phyloP scores from a whole-genome alignment of 345 rosid species.

The Eucalyptus pumila region DNA sequence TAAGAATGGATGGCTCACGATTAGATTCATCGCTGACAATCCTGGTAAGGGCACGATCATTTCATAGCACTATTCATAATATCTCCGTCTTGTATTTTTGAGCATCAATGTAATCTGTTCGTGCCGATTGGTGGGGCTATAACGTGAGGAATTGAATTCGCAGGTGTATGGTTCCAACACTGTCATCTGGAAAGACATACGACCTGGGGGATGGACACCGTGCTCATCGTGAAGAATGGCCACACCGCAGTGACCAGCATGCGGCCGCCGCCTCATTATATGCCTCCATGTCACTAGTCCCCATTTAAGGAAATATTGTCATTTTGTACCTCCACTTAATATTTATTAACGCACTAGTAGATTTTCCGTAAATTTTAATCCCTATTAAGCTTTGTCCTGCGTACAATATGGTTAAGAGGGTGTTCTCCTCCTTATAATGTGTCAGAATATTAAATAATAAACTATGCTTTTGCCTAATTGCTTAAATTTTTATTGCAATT shows the following conservation, averaged over 20 bases:
- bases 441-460: too few species aligned
- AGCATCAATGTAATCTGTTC: neutral
- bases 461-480: too few species aligned
- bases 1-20: conserved; percentile 12
- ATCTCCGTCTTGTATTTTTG: neutral
- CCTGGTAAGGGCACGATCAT: conserved; percentile 5
- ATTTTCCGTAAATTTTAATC: neutral
- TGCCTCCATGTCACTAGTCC: neutral
- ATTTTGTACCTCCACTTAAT: neutral
- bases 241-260: neutral
- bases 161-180: neutral
- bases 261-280: neutral
- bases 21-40: conserved; percentile 14
- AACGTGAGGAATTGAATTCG: neutral
- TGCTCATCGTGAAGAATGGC: neutral
- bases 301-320: neutral
- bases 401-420: neutral
- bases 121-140: neutral
- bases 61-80: neutral
- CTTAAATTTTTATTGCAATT: too few species aligned
- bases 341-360: neutral
- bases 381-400: neutral
- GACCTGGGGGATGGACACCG: conserved; percentile 3
- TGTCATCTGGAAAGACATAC: neutral
- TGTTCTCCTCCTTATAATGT: neutral